phyloP scores from a whole-genome alignment of 2,329 filamentous ascomycete species.

The Lasiodiplodia citricola region DNA sequence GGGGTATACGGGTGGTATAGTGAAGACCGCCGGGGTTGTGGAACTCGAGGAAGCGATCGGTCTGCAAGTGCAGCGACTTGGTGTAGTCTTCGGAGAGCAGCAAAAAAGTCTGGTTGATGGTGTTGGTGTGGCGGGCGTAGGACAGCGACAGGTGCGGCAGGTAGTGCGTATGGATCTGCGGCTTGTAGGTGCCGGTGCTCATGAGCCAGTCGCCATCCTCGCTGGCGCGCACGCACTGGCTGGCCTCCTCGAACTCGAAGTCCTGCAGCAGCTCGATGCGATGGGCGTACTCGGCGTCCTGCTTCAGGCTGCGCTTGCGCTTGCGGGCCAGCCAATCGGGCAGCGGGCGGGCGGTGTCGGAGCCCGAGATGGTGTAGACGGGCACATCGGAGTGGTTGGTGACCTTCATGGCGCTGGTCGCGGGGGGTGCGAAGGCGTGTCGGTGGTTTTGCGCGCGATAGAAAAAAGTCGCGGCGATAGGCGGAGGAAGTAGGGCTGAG shows the following conservation, averaged over 20 bases:
- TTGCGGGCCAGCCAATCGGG: constrained; percentile 95
- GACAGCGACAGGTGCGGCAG: constrained; percentile 93
- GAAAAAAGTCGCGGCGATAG: constrained; percentile 26
- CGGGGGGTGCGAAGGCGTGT: constrained; percentile 25
- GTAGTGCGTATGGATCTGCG: constrained; percentile 95
- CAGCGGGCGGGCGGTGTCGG: constrained; percentile 82
- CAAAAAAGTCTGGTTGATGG: constrained; percentile 88
- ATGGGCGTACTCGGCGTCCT: constrained; percentile 90
- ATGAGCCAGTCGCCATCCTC: constrained; percentile 98
- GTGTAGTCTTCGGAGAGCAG: constrained; percentile 90
- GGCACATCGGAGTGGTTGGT: constrained; percentile 81
- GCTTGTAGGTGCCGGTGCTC: constrained; percentile 83
- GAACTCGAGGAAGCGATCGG: constrained; percentile 89
- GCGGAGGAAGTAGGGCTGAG: constrained; percentile 24
- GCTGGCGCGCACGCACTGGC: constrained; percentile 84
- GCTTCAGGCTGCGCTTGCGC: constrained; percentile 88
- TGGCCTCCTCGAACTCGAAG: constrained; percentile 97
- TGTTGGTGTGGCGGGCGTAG: constrained; percentile 88
- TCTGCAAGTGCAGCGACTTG: constrained; percentile 82
- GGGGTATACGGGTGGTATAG: constrained; percentile 85
- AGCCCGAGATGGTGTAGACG: constrained; percentile 94
- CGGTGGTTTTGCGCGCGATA: neutral
- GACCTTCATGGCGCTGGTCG: constrained; percentile 69
- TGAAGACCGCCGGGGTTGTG: constrained; percentile 89
- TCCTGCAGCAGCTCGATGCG: constrained; percentile 95